Evolutionary conservation across 768 basidiomycete species (phyloP).

Genomic region (Jaapia argillacea): DNA sequence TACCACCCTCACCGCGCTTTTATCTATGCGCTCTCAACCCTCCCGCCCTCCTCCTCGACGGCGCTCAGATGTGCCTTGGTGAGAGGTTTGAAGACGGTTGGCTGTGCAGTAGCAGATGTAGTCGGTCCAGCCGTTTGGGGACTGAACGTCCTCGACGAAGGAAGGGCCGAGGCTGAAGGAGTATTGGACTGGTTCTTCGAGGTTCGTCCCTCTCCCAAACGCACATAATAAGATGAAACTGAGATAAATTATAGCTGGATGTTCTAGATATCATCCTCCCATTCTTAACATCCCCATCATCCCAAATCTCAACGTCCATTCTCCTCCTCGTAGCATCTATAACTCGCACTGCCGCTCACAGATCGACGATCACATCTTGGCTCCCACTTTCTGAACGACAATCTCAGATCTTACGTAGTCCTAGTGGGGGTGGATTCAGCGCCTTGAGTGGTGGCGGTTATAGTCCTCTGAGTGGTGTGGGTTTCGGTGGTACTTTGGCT

Average conservation of each 20-base stretch:
- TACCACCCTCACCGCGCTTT: neutral
- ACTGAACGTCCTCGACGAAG: neutral
- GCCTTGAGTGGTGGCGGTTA: too few relatives aligned
- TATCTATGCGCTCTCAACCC: neutral
- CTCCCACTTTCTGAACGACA: neutral
- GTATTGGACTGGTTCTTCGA: neutral
- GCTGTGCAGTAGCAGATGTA: neutral
- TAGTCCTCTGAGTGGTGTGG: too few relatives aligned
- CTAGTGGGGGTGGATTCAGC: too few relatives aligned
- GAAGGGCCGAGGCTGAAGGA: neutral
- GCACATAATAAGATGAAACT: neutral
- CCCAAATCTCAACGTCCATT: neutral
- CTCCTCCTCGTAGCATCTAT: neutral
- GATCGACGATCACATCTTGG: neutral
- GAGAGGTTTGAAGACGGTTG: conserved; percentile 27
- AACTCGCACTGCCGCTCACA: neutral
- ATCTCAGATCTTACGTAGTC: too few relatives aligned
- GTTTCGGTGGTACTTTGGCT: too few relatives aligned
- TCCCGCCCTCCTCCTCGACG: neutral
- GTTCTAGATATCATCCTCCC: neutral
- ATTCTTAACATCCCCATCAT: neutral
- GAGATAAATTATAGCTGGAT: neutral
- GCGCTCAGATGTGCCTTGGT: conserved; percentile 13
- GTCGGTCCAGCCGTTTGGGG: neutral
- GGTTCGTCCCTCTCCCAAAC: neutral